Percentiles rank a stretch among this genome's conserved stretches.
These are phyloP conservation scores for Pistacia integerrima DNA, from an alignment of 345 rosid species.

Conservation along the genomic window DNA sequence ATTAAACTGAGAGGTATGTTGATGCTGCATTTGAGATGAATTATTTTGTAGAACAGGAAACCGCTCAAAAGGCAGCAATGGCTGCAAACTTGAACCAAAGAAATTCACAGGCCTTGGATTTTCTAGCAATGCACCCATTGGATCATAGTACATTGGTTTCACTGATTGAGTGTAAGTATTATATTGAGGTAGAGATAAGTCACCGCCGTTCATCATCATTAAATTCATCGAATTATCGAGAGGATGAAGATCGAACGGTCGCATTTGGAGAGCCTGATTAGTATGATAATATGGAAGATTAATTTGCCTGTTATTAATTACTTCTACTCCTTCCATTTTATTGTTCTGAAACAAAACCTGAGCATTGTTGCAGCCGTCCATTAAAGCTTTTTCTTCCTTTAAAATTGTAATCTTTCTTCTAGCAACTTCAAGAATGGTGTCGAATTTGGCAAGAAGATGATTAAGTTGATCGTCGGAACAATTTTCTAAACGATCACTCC, in stretches of 20 bases:
- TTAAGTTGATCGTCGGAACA: neutral
- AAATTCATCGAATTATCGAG: neutral
- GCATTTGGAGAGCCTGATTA: neutral
- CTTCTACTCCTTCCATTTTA: neutral
- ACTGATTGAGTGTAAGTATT: neutral
- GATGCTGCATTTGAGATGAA: neutral
- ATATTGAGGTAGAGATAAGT: neutral
- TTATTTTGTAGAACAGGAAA: neutral
- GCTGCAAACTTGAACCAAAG: neutral
- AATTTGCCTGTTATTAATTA: neutral
- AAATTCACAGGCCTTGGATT: neutral
- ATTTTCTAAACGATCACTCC: neutral
- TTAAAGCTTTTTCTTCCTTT: neutral
- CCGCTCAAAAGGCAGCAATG: neutral
- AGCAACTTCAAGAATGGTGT: conserved; percentile 6
- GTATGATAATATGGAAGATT: neutral
- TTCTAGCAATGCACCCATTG: neutral
- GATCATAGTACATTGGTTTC: conserved; percentile 2
- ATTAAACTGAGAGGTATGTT: neutral
- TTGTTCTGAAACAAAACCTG: neutral
- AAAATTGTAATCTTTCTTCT: neutral
- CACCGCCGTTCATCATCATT: conserved; percentile 3
- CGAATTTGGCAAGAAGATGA: neutral
- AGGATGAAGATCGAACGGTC: conserved; percentile 7
- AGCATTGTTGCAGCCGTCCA: neutral